Conservation (phyloP, 306 rosid genomes). For the Dryas drummondii region DNA sequence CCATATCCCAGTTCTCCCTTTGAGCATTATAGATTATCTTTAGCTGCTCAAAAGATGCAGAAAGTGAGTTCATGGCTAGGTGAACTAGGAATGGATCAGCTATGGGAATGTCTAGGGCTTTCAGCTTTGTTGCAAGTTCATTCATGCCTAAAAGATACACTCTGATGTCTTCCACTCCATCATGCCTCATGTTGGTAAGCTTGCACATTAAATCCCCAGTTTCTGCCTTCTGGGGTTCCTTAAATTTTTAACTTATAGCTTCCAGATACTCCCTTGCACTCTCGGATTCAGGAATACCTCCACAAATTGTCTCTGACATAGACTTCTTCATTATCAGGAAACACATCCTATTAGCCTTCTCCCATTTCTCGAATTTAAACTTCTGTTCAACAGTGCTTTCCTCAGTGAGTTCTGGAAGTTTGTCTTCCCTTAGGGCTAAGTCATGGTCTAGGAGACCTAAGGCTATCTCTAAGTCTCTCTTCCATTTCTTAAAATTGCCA, state of each 20-base stretch:
- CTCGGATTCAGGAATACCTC: neutral
- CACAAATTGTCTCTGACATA: no score
- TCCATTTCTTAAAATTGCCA: no score
- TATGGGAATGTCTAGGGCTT: neutral
- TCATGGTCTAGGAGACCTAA: no score
- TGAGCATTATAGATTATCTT: no score
- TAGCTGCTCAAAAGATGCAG: no score
- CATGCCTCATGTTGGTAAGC: neutral
- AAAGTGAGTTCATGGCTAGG: neutral
- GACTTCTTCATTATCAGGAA: no score
- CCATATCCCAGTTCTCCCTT: neutral
- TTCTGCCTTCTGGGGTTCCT: neutral
- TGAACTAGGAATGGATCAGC: neutral
- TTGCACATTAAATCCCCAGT: neutral
- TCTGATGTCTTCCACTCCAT: neutral
- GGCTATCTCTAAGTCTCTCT: no score
- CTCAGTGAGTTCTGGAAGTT: no score
- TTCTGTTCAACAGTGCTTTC: no score
- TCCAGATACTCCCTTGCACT: neutral
- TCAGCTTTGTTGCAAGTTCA: neutral
- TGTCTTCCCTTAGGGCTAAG: no score
- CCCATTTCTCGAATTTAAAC: no score
- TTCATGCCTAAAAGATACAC: neutral
- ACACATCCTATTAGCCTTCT: no score
- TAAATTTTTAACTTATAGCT: neutral